Percentiles rank a stretch among this genome's conserved stretches.
phyloP scores from a whole-genome alignment of 805 yeast species.

The Saturnispora dispora region DNA sequence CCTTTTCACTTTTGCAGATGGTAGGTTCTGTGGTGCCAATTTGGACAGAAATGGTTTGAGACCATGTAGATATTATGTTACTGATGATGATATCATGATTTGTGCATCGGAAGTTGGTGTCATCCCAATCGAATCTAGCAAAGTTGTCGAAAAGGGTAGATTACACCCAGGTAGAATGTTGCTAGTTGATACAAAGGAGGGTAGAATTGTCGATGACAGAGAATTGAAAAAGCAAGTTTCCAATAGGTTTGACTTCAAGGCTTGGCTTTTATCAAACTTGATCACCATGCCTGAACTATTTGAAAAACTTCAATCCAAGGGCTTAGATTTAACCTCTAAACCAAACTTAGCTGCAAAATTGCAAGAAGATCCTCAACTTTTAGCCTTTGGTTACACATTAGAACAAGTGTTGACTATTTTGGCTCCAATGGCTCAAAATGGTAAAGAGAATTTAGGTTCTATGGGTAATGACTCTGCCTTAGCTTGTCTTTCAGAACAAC shows the following conservation, averaged over 20 bases:
- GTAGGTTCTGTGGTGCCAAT: constrained; percentile 97
- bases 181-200: constrained; percentile 87
- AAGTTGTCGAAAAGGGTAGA: constrained; percentile 83
- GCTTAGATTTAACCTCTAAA: constrained; percentile 19
- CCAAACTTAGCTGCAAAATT: constrained; percentile 35
- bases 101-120: constrained; percentile 99
- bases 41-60: constrained; percentile 95
- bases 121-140: constrained; percentile 75
- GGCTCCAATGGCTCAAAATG: constrained; percentile 89
- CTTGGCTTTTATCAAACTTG: constrained; percentile 84
- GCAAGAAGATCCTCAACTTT: constrained; percentile 73
- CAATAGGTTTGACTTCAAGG: constrained; percentile 78
- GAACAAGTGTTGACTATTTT: constrained; percentile 79
- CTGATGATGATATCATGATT: constrained; percentile 89
- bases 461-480: constrained; percentile 98
- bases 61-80: constrained; percentile 95
- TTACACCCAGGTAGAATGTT: constrained; percentile 95
- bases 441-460: constrained; percentile 92
- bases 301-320: constrained; percentile 44
- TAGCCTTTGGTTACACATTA: constrained; percentile 88
- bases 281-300: constrained; percentile 73
- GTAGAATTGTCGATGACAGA: constrained; percentile 87
- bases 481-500: constrained; percentile 91
- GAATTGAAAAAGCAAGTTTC: constrained; percentile 78
- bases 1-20: constrained; percentile 90